These are phyloP conservation scores for Epithemia pelagica DNA, from an alignment of 108 stramenopile species.

Conservation along the genomic window DNA sequence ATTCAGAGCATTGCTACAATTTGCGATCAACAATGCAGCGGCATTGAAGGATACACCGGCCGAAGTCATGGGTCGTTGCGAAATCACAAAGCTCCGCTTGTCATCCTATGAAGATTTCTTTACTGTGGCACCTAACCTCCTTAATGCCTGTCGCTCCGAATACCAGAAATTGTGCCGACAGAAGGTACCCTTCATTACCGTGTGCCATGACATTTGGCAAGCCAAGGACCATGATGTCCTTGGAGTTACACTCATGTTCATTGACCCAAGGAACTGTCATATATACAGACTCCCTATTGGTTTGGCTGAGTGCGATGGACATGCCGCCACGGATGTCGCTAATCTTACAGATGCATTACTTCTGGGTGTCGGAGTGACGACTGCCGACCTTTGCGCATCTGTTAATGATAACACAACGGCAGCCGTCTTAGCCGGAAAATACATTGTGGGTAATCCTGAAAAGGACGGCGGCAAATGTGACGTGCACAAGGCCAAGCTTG, in stretches of 20 bases:
- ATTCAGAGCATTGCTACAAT: too few relatives aligned
- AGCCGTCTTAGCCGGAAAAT: neutral
- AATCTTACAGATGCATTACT: neutral
- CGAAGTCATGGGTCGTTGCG: too few relatives aligned
- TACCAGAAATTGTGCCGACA: neutral
- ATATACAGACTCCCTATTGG: neutral
- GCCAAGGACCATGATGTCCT: neutral
- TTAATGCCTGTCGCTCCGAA: too few relatives aligned
- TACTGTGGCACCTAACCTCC: too few relatives aligned
- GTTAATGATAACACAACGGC: neutral
- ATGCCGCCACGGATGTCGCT: neutral
- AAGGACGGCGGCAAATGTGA: neutral
- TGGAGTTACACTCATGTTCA: neutral
- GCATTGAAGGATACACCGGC: too few relatives aligned
- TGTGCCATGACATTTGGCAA: neutral
- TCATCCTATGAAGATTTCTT: too few relatives aligned
- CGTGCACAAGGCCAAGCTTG: neutral
- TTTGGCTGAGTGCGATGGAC: neutral
- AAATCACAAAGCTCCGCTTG: too few relatives aligned
- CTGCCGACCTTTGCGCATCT: neutral
- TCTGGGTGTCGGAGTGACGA: neutral
- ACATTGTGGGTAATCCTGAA: neutral
- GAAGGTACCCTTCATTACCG: neutral
- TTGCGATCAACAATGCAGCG: too few relatives aligned
- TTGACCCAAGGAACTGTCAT: neutral